These are phyloP conservation scores for Scleromitrula shiraiana DNA, from an alignment of 2,329 filamentous ascomycete genomes.

Conservation along the genomic window DNA sequence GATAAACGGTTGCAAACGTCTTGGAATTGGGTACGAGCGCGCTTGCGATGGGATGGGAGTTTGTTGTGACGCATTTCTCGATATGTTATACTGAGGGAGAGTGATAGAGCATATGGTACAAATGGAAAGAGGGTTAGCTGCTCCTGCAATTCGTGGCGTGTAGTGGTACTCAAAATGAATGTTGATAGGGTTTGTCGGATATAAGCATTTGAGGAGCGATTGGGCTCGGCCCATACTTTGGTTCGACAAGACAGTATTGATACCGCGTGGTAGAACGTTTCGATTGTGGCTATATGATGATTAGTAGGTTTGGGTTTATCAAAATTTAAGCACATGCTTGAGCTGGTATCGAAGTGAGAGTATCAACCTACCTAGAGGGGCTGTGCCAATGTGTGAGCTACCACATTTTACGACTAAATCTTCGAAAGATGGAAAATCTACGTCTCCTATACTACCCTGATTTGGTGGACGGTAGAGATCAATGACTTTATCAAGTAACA, in stretches of 20 bases:
- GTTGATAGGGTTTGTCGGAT: slow-evolving; percentile 20
- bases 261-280: slow-evolving; percentile 56
- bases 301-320: background rate
- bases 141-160: slow-evolving; percentile 29
- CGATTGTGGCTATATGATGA: slow-evolving; percentile 43
- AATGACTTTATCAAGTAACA: slow-evolving; percentile 51
- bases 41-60: slow-evolving; percentile 48
- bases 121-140: slow-evolving; percentile 43
- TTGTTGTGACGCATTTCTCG: slow-evolving; percentile 56
- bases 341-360: too few relatives aligned
- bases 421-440: slow-evolving; percentile 26
- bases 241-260: slow-evolving; percentile 53
- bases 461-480: slow-evolving; percentile 47
- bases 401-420: slow-evolving; percentile 21
- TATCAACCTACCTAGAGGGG: slow-evolving; percentile 13
- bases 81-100: slow-evolving; percentile 54
- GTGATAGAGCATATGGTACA: slow-evolving; percentile 52
- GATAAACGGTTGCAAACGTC: slow-evolving; percentile 46
- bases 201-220: slow-evolving; percentile 18
- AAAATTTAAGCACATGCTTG: too few relatives aligned
- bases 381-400: slow-evolving; percentile 14
- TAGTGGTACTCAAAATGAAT: slow-evolving; percentile 15
- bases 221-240: slow-evolving; percentile 15
- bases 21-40: slow-evolving; percentile 47
- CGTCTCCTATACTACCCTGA: slow-evolving; percentile 26